Conservation (phyloP, 257 asterid genomes). For the Penstemon eatonii region DNA sequence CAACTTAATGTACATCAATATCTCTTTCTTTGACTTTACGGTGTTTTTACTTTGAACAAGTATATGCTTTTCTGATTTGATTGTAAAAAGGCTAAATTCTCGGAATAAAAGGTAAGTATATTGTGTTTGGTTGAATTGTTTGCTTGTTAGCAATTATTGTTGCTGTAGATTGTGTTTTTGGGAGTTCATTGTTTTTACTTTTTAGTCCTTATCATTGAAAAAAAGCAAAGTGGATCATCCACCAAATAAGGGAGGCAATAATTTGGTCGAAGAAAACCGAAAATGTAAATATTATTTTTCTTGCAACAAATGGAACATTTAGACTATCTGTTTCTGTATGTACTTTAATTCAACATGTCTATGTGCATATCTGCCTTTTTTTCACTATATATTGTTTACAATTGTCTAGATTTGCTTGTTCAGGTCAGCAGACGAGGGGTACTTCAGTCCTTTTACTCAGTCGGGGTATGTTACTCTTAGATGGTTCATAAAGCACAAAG, state of each 20-base stretch:
- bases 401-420: too few relatives aligned
- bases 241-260: slow-evolving; percentile 45
- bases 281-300: slow-evolving; percentile 25
- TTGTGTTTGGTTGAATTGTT: slow-evolving; percentile 19
- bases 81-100: slow-evolving; percentile 1
- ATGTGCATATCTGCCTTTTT: too few relatives aligned
- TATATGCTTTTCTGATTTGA: slow-evolving; percentile 23
- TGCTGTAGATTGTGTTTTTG: slow-evolving; percentile 25
- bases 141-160: slow-evolving; percentile 28
- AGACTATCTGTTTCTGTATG: too few relatives aligned
- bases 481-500: too few relatives aligned
- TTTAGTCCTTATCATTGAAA: slow-evolving; percentile 33
- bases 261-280: slow-evolving; percentile 32
- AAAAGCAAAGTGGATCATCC: slow-evolving; percentile 60
- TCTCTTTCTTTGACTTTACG: neutral
- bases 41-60: slow-evolving; percentile 1
- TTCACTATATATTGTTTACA: too few relatives aligned
- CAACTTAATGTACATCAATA: too few relatives aligned
- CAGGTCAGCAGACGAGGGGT: too few relatives aligned
- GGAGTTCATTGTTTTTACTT: slow-evolving; percentile 20
- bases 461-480: too few relatives aligned
- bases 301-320: slow-evolving; percentile 25
- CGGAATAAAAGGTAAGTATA: neutral
- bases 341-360: too few relatives aligned
- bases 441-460: too few relatives aligned